phyloP scores from a whole-genome alignment of 768 basidiomycete species.

The Crepidotus variabilis region DNA sequence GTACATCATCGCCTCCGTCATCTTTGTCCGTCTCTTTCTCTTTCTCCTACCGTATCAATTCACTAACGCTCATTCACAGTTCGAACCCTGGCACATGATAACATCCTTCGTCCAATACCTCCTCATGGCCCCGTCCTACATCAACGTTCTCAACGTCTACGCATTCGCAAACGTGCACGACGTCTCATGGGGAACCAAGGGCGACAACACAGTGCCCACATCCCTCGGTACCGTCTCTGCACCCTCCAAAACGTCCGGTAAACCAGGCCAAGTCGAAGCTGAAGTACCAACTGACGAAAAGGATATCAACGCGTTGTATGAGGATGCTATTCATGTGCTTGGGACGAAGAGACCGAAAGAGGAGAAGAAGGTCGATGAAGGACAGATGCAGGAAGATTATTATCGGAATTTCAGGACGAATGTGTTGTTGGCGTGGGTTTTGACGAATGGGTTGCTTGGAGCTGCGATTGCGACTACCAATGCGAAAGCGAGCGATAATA shows the following conservation, averaged over 20 bases:
- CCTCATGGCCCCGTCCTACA: slow-evolving; percentile 91
- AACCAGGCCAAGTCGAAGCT: slow-evolving; percentile 64
- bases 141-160: slow-evolving; percentile 90
- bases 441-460: slow-evolving; percentile 80
- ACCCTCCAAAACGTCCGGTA: slow-evolving; percentile 58
- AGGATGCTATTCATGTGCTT: slow-evolving; percentile 84
- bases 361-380: slow-evolving; percentile 55
- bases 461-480: slow-evolving; percentile 67
- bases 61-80: slow-evolving; percentile 36
- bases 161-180: slow-evolving; percentile 89
- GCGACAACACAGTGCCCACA: slow-evolving; percentile 80
- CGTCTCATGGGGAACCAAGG: slow-evolving; percentile 95
- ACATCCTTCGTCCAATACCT: slow-evolving; percentile 93
- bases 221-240: slow-evolving; percentile 82
- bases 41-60: background rate
- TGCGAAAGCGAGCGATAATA: slow-evolving; percentile 40
- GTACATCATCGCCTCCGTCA: slow-evolving; percentile 77
- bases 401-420: slow-evolving; percentile 87
- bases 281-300: slow-evolving; percentile 81
- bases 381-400: slow-evolving; percentile 78
- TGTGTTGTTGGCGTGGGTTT: slow-evolving; percentile 83
- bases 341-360: slow-evolving; percentile 74
- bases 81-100: slow-evolving; percentile 99
- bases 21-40: slow-evolving; percentile 64
- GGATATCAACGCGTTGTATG: slow-evolving; percentile 87